Percentiles rank a stretch among this genome's conserved stretches.
Conservation (phyloP, 768 basidiomycete species). For the Tremella yokohamensis region DNA sequence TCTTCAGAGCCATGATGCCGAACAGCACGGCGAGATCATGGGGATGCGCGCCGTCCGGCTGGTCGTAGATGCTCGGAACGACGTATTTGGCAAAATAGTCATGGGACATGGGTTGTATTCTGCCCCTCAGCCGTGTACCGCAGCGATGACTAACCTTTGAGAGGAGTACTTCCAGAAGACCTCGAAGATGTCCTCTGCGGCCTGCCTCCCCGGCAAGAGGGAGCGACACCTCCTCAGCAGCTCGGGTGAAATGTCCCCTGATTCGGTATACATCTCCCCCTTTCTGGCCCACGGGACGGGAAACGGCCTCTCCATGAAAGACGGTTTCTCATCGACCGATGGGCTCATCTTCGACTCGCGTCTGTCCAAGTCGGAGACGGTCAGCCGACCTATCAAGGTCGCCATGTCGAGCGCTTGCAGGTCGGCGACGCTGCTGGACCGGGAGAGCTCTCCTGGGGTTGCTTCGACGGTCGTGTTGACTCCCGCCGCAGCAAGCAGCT, state of each 20-base stretch:
- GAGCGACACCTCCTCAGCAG: not conserved
- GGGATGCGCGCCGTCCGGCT: not conserved
- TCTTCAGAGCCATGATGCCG: not conserved
- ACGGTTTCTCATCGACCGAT: not conserved
- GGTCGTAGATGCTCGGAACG: not conserved
- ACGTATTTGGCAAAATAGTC: not conserved
- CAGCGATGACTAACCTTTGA: not conserved
- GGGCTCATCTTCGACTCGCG: not conserved
- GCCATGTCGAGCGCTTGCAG: conserved; percentile 1
- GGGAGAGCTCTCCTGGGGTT: no score
- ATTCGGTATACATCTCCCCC: not conserved
- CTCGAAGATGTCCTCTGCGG: conserved; percentile 1
- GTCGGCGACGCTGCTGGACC: conserved; percentile 3
- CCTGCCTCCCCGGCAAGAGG: not conserved
- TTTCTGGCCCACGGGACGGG: not conserved
- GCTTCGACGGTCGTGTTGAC: no score
- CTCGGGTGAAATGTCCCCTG: not conserved
- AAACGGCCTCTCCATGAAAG: not conserved
- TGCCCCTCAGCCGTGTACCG: not conserved
- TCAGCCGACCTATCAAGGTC: not conserved
- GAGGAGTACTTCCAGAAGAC: not conserved
- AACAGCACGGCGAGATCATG: not conserved
- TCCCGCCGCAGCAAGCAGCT: no score
- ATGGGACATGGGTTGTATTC: conserved; percentile 2
- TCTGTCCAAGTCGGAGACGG: not conserved